Base-by-base conservation (phyloP, 202 grass and related monocot genomes). In the Panicum virgatum region DNA sequence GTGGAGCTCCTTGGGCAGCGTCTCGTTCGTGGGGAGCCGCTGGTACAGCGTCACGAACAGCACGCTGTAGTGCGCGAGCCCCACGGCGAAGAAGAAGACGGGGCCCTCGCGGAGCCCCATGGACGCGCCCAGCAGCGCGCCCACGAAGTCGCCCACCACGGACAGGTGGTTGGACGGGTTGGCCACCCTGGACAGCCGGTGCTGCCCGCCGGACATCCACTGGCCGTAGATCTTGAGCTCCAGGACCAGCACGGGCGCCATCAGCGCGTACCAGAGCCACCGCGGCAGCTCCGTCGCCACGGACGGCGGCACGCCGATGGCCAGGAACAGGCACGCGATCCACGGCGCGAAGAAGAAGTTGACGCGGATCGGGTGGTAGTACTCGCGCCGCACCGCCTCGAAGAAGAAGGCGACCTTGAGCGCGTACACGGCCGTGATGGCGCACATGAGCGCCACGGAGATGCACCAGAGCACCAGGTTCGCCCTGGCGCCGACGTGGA, bases 261-360 rank as follows among this genome's bases (percentile, higher is more conserved):
- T 94, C 44, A 92, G 78, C 67, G 83, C 87, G 72, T 97, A 97
- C 94, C 94, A 97, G 22, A 97, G 57, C 80, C 81, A 82, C 0
- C 4, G 37, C 19, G 79, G 91, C 14, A 92, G 77, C 10, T 62
- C 66, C 9, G 72, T 26, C 2, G 87, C 62, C 12, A 97, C 68
- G 12, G 81, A 61, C 0, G 77, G 65, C 3, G 91, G 91, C 30
- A 92, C 62, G 29, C 91, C 89, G 48, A 94, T 82, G 47, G 52
- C 85, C 1, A 92, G 75, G 83, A 94, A 97, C 0, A 97, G 82
- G 73, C 91, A 97, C 1, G 87, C 91, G 37, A 94, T 94, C 89
- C 87, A 94, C 1, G 94, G 94, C 27, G 91, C 94, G 76, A 97
- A 97, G 82, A 97, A 97, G 89, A 94, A 97, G 75, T 97, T 97